These are phyloP conservation scores for Aspergillus hancockii DNA, from an alignment of 495 filamentous ascomycete species.

Conservation along the genomic window DNA sequence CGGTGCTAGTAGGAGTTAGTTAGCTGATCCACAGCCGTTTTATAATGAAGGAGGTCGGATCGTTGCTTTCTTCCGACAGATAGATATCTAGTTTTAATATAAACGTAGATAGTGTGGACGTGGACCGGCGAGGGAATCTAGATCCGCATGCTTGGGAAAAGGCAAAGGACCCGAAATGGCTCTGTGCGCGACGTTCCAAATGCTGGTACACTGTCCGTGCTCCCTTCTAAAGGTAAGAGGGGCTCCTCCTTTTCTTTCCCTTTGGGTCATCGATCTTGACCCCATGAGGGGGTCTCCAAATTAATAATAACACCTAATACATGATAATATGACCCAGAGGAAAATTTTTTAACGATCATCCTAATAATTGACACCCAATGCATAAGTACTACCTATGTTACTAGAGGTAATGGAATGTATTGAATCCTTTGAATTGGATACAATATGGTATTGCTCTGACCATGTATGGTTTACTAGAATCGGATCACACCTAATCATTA, in stretches of 20 bases:
- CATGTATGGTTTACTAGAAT: no score
- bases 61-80: not conserved
- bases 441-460: no score
- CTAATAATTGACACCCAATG: no score
- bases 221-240: slow-evolving; percentile 6
- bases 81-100: not conserved
- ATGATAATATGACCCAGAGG: not conserved
- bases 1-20: not conserved
- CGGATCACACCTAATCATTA: no score
- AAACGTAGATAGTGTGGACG: not conserved
- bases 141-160: slow-evolving; percentile 14
- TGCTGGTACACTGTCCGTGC: slow-evolving; percentile 12
- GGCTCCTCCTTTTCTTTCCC: not conserved
- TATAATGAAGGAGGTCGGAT: not conserved
- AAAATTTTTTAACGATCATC: not conserved
- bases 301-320: not conserved
- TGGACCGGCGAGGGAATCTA: slow-evolving; percentile 13
- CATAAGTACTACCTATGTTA: no score
- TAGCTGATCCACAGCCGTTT: not conserved
- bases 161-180: slow-evolving; percentile 13
- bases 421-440: no score
- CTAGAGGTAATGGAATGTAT: no score
- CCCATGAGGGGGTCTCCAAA: not conserved
- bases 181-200: slow-evolving; percentile 11
- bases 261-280: not conserved